Base-by-base conservation (phyloP, 2,329 filamentous ascomycete species). In the Polytolypa hystricis region DNA sequence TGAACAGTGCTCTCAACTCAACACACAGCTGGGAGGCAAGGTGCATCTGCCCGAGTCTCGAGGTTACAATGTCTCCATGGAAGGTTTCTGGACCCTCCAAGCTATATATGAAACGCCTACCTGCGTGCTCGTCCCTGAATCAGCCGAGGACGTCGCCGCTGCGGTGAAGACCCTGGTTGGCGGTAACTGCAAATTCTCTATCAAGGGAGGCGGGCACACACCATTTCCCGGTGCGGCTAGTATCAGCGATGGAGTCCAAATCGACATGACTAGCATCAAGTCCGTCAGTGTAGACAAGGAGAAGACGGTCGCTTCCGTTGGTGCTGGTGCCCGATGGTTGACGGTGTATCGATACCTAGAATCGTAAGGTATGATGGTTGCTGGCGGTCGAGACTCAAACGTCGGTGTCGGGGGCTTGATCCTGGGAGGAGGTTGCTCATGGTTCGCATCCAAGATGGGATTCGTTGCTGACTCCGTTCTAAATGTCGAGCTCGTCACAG, bases 331-430 rank as follows among this genome's bases (percentile, higher is more conserved):
- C 18, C 42, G 35, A 26, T 62, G 59, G 58, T 33, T 42, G 3
- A 33, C 49, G 11, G 55, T 60, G 4, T 61, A 61, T 33, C 31
- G 42, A 4, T 43, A 46, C 2, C 49, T 62, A 2, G 48, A 58
- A 16, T 48, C 52, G 1, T 39, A 53, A 5, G 50, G 49, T 2
- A 35, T 61, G 1, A 46, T 51, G 12, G 47, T 48, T 5, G 43
- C 54, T 9, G 60, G 59, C 4, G 59, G 56, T 5, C 50, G 60
- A 5, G 40, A 50, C 5, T 50, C 51, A 15, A 47, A 42, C 2
- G 58, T 62, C 21, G 60, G 58, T 3, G 54, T 63, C 3, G 53
- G 50, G 0, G 60, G 59, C 4, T 46, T 60, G 2, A 47, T 49
- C 2, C 42, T 61, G 2, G 58, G 59, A 25, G 58, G 59, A 25